Conservation (phyloP, 1,139 yeast species). For the Taphrina pruni region DNA sequence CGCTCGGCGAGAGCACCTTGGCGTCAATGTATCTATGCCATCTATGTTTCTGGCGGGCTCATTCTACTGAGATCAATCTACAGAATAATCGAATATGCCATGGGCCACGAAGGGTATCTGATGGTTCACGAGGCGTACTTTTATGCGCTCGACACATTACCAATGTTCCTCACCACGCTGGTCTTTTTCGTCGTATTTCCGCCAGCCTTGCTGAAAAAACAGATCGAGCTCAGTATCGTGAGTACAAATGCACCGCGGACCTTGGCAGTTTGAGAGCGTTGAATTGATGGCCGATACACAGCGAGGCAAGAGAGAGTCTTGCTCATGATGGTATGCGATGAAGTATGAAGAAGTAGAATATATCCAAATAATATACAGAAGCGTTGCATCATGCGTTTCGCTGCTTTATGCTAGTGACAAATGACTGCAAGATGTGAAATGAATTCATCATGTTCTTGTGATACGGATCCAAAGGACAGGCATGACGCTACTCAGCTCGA, state of each 20-base stretch:
- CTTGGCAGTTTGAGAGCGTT: background rate
- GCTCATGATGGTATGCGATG: background rate
- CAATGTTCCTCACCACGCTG: constrained; percentile 56
- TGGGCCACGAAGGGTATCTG: constrained; percentile 77
- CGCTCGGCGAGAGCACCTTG: constrained; percentile 3
- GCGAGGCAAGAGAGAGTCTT: too few species aligned
- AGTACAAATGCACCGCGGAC: background rate
- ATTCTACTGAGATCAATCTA: constrained; percentile 77
- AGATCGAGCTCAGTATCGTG: background rate
- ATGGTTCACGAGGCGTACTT: constrained; percentile 74
- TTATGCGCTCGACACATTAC: constrained; percentile 75
- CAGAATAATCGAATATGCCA: constrained; percentile 76
- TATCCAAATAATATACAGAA: background rate
- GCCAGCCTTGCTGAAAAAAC: constrained; percentile 8
- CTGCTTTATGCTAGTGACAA: too few species aligned
- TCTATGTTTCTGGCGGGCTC: constrained; percentile 58
- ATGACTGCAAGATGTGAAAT: too few species aligned
- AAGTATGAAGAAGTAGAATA: background rate
- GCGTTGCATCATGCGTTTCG: background rate
- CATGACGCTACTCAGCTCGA: background rate
- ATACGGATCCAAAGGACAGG: too few species aligned
- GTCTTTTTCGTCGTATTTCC: constrained; percentile 10
- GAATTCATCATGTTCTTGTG: too few species aligned
- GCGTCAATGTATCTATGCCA: constrained; percentile 42
- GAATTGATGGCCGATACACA: background rate